phyloP scores from a whole-genome alignment of 306 rosid species.

The Acacia melanoxylon region DNA sequence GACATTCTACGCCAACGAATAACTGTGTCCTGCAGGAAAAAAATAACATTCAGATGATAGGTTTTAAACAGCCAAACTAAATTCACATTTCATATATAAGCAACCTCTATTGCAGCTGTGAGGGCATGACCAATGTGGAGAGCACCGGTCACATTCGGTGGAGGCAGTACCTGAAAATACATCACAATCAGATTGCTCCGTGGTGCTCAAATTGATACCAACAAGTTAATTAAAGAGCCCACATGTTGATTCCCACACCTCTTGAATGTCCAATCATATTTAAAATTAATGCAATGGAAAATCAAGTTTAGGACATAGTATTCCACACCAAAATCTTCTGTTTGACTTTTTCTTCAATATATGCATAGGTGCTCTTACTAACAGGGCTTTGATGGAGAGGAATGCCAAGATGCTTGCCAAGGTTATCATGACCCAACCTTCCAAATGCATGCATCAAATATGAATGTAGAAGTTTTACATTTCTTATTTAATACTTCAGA shows the following conservation, averaged over 20 bases:
- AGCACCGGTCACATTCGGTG: conserved; percentile 96
- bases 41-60: conserved; percentile 20
- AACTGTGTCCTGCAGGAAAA: conserved; percentile 76
- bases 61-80: background rate
- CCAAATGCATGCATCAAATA: background rate
- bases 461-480: background rate
- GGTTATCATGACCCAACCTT: background rate
- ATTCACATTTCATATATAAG: conserved; percentile 14
- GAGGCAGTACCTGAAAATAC: conserved; percentile 81
- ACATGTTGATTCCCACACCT: background rate
- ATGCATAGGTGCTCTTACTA: too few species aligned
- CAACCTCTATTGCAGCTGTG: conserved; percentile 89
- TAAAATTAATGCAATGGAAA: background rate
- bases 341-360: too few species aligned
- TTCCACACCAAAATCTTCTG: too few species aligned
- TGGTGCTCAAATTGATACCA: background rate
- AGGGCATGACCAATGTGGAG: conserved; percentile 98
- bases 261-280: background rate
- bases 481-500: background rate
- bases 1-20: conserved; percentile 97
- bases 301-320: background rate
- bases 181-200: background rate
- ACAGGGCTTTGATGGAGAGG: too few species aligned
- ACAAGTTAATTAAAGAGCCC: background rate
- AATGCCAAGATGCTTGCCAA: too few species aligned